Evolutionary conservation across 805 yeast genomes (phyloP).

Genomic region (Lachancea waltii): DNA sequence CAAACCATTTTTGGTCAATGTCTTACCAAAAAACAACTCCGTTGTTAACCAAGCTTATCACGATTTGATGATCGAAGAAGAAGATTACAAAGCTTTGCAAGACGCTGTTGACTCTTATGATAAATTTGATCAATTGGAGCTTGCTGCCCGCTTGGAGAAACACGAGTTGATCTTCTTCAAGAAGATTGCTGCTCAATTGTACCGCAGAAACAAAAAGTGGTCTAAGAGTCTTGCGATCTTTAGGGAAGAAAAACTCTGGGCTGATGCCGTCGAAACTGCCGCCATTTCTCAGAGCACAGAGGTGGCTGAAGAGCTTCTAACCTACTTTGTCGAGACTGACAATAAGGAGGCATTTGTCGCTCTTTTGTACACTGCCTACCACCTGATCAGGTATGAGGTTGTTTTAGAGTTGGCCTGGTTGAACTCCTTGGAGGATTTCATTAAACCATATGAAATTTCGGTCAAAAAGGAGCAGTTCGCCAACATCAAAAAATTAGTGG

Average conservation of each 20-base stretch:
- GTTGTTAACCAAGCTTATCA: constrained; percentile 94
- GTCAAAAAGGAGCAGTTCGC: constrained; percentile 72
- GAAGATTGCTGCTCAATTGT: constrained; percentile 90
- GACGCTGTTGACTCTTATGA: constrained; percentile 84
- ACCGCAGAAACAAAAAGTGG: constrained; percentile 92
- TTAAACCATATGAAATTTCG: constrained; percentile 88
- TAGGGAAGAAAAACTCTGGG: constrained; percentile 90
- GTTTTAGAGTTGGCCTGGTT: constrained; percentile 91
- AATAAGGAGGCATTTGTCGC: constrained; percentile 94
- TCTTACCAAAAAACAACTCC: constrained; percentile 81
- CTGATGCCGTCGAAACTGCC: constrained; percentile 89
- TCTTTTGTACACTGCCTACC: constrained; percentile 78
- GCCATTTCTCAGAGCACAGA: constrained; percentile 70
- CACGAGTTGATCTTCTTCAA: constrained; percentile 89
- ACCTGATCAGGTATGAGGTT: constrained; percentile 69
- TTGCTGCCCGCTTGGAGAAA: constrained; percentile 88
- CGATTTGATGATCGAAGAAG: constrained; percentile 91
- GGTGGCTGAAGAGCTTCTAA: constrained; percentile 80
- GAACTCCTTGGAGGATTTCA: constrained; percentile 72
- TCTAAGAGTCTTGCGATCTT: constrained; percentile 79
- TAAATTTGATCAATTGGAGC: constrained; percentile 84
- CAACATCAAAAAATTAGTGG: constrained; percentile 55
- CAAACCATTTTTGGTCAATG: constrained; percentile 90
- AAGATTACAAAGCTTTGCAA: constrained; percentile 85
- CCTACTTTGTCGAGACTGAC: constrained; percentile 93